A percentile compares a stretch with the other conserved stretches of the same genome.
phyloP scores from a whole-genome alignment of 1,139 yeast species.

The Pneumocystis sp. region DNA sequence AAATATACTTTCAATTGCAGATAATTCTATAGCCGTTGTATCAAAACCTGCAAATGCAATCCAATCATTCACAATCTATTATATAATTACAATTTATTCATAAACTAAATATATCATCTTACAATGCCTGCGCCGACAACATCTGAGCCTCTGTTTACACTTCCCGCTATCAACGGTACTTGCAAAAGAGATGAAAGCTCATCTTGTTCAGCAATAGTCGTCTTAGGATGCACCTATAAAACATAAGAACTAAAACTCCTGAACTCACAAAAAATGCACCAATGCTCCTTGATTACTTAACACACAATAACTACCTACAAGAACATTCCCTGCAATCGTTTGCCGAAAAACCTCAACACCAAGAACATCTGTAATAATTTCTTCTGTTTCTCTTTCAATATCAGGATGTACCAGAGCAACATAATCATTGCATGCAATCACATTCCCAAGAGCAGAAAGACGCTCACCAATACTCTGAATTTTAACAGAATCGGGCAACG shows the following conservation, averaged over 20 bases:
- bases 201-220: conserved; percentile 94
- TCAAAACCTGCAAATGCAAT: conserved; percentile 91
- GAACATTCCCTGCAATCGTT: conserved; percentile 93
- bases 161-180: conserved; percentile 97
- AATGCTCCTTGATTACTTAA: conserved; percentile 95
- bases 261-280: conserved; percentile 27
- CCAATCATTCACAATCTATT: conserved; percentile 98
- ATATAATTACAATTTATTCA: conserved; percentile 77
- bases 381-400: conserved; percentile 98
- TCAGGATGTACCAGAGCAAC: conserved; percentile 99
- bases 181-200: conserved; percentile 89
- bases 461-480: conserved; percentile 98
- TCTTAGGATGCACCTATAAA: conserved; percentile 57
- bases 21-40: conserved; percentile 96
- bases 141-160: conserved; percentile 73
- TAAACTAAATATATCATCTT: not conserved
- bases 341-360: conserved; percentile 99
- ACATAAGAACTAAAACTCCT: not conserved
- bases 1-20: conserved; percentile 92
- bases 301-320: conserved; percentile 92
- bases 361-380: conserved; percentile 92
- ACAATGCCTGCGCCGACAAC: not conserved
- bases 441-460: conserved; percentile 90
- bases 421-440: conserved; percentile 95
- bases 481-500: conserved; percentile 89